phyloP scores from a whole-genome alignment of 257 asterid species.

The Solanum paucissectum region DNA sequence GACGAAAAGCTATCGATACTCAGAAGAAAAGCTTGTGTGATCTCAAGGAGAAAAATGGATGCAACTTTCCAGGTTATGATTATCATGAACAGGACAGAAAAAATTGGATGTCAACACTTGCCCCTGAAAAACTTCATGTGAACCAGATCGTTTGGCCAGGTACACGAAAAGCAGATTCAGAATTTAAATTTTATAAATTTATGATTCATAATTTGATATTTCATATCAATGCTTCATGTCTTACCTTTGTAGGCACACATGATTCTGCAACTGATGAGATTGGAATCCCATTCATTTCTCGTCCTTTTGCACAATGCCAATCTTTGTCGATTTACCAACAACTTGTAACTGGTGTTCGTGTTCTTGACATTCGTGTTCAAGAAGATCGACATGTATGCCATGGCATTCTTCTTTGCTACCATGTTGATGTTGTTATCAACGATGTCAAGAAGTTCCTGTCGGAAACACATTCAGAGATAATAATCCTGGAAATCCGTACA shows the following conservation, averaged over 20 bases:
- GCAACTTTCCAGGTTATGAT: slow-evolving; percentile 58
- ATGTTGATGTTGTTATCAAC: slow-evolving; percentile 49
- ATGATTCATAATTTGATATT: neutral
- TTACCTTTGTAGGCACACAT: slow-evolving; percentile 43
- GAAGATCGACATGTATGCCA: slow-evolving; percentile 72
- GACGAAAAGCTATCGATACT: slow-evolving; percentile 37
- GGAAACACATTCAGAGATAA: slow-evolving; percentile 67
- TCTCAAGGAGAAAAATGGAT: slow-evolving; percentile 32
- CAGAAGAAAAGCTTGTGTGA: slow-evolving; percentile 46
- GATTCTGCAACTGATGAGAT: slow-evolving; percentile 84
- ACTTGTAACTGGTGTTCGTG: slow-evolving; percentile 54
- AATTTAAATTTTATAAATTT: neutral
- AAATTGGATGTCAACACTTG: slow-evolving; percentile 69
- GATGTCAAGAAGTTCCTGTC: slow-evolving; percentile 51
- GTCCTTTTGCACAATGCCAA: slow-evolving; percentile 85
- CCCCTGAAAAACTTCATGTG: slow-evolving; percentile 37
- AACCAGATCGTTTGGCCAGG: slow-evolving; percentile 92
- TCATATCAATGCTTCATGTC: neutral
- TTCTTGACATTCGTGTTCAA: slow-evolving; percentile 68
- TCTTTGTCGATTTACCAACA: slow-evolving; percentile 63
- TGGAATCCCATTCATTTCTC: slow-evolving; percentile 55
- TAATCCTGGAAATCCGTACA: slow-evolving; percentile 70
- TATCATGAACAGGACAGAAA: slow-evolving; percentile 46
- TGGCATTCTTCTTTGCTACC: slow-evolving; percentile 52
- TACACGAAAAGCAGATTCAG: slow-evolving; percentile 23